A percentile compares a stretch with the other conserved stretches of the same genome.
Conservation (phyloP, 768 basidiomycete genomes). For the Trametes punicea region DNA sequence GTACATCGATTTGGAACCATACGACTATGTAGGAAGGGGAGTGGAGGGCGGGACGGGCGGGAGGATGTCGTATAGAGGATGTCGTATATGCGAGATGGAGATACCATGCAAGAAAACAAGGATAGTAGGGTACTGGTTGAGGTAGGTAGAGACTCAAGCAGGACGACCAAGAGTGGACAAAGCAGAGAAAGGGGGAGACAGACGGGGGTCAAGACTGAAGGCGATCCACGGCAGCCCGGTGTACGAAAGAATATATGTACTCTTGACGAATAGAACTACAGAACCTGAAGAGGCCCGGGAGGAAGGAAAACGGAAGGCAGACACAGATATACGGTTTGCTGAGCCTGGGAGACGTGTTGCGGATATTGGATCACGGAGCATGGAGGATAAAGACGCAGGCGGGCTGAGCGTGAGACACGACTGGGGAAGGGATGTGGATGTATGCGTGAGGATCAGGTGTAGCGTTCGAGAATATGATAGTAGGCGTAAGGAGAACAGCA, state of each 20-base stretch:
- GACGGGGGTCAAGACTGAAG: neutral
- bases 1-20: neutral
- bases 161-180: neutral
- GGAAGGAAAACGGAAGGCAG: neutral
- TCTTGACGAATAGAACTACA: conserved; percentile 15
- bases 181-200: neutral
- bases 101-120: conserved; percentile 14
- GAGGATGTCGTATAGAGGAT: conserved; percentile 12
- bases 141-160: neutral
- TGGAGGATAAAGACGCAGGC: neutral
- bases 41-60: neutral
- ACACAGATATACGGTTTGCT: neutral
- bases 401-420: neutral
- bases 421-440: neutral
- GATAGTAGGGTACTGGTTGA: conserved; percentile 2
- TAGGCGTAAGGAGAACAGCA: conserved; percentile 10
- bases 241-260: conserved; percentile 20
- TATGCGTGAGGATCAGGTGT: conserved; percentile 2
- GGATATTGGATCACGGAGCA: neutral
- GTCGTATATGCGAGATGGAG: conserved; percentile 7
- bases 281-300: conserved; percentile 15
- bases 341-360: neutral
- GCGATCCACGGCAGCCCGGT: neutral
- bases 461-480: conserved; percentile 10
- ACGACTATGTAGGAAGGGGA: neutral